Base-by-base conservation (phyloP, 1,284 basidiomycete genomes). In the Meripilus lineatus region DNA sequence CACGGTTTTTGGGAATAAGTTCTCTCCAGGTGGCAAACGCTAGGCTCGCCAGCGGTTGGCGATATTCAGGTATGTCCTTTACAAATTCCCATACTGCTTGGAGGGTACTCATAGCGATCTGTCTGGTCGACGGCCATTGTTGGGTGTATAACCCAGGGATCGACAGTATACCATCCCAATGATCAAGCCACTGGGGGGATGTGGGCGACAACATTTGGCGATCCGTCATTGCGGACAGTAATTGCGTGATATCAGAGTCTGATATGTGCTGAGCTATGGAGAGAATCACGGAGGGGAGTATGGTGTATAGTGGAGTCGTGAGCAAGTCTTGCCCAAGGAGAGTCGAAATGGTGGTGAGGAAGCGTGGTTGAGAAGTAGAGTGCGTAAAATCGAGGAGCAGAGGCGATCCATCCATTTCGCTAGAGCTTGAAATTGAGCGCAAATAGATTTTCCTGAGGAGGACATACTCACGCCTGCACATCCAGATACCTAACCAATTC, bases 121-220 rank as follows among this genome's bases (percentile, higher is more conserved):
- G 55, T 17, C 80, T 68, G 2, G 85, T 87, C n/a, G 69, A 50
- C 1, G 78, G 75, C 14, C 77, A 69, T 5, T 68, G 55, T 0
- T 64, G 48, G 28, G 67, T 62, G 53, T 77, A 67, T 7, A 84
- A 63, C 4, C 65, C 67, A 5, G 69, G 58, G 48, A 77, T 78
- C n/a, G 61, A 63, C 17, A 87, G 58, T 2, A 89, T 64, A 23
- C 54, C 68, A 30, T 65, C 57, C 84, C 86, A 88, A 54, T 81
- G 79, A 5, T 65, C 63, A 18, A 87, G 61, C 85, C 85, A 89
- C 7, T 77, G 70, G 0, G 79, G 73, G 0, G 79, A 79, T 11
- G 81, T 81, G 0, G 85, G 86, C 3, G 75, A 79, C 26, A 89
- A 68, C 37, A 77, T 74, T 48, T 82, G 77, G 46, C 82, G 77